Evolutionary conservation across 2,329 filamentous ascomycete species (phyloP), one percentile per base, ranked within the genome.

Genomic region (Stagonosporopsis rhizophila): DNA sequence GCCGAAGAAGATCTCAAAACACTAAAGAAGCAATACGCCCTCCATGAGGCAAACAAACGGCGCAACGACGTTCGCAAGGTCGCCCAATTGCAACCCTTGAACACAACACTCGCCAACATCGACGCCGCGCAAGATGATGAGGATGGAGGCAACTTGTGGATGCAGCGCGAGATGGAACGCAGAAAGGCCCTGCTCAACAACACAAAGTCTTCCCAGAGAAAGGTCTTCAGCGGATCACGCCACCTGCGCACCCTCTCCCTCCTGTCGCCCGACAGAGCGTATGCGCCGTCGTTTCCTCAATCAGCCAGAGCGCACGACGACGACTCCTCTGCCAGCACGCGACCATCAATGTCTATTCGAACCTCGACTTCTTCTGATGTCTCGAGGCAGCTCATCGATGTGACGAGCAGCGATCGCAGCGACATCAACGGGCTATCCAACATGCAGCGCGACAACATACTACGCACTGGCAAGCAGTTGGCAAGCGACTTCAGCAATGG

Each of bases 401-500:
- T 60, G 11, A 56, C 59, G 38, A 62, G 65, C 44, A 70, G 63
- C 35, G 70, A 74, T n/a, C 65, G 64, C n/a, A 71, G 69, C 35
- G 73, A 76, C 32, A 53, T 69, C 19, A 59, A 64, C 25, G 70
- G 67, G 25, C 53, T 75, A 14, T 59, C 67, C 4, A 68, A 65
- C 55, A 69, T 75, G 4, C 74, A 77, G 46, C 67, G 71, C 25
- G 76, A 77, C 32, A 71, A 70, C 39, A 58, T 78, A 23, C 65
- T 77, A 28, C 74, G 73, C 52, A 76, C 75, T 7, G 75, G 81
- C 56, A 92, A 92, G 72, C 91, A 95, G 75, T 88, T 96, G 76
- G 90, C 93, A 15, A 89, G 91, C 57, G 95, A 97, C 76, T 87
- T 99, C 75, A 91, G 89, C 73, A 87, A 95, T 47, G 94, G 95